These are phyloP conservation scores for Trichosanthes cucumerina DNA, from an alignment of 306 rosid species.

Conservation along the genomic window DNA sequence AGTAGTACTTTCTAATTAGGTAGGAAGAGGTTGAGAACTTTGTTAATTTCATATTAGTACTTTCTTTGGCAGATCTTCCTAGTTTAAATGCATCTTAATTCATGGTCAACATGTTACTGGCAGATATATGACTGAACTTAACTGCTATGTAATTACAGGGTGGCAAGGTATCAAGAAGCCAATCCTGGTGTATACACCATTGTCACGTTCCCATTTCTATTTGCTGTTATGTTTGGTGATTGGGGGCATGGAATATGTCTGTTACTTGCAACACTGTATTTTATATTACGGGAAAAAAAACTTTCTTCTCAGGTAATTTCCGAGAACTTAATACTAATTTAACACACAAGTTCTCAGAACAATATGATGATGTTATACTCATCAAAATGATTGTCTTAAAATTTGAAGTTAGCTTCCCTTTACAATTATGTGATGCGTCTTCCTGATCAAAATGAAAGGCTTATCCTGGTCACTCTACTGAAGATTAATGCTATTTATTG, in stretches of 20 bases:
- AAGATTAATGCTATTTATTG: background rate
- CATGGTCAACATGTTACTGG: background rate
- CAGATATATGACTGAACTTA: slow-evolving; percentile 3
- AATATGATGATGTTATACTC: background rate
- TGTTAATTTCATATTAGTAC: background rate
- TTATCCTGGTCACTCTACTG: background rate
- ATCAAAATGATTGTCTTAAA: background rate
- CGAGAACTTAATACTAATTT: slow-evolving; percentile 8
- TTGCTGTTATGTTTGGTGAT: slow-evolving; percentile 99
- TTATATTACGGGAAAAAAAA: slow-evolving; percentile 64
- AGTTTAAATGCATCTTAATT: background rate
- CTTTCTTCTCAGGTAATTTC: slow-evolving; percentile 70
- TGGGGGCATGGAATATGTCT: slow-evolving; percentile 99
- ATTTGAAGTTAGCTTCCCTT: background rate
- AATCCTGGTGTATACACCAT: slow-evolving; percentile 87
- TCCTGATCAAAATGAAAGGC: too few species aligned
- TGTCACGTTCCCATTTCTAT: slow-evolving; percentile 89
- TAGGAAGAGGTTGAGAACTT: background rate
- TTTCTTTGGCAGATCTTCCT: background rate
- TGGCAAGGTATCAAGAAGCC: slow-evolving; percentile 96
- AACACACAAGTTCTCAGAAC: background rate
- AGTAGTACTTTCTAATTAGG: background rate
- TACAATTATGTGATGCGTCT: background rate
- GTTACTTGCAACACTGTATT: slow-evolving; percentile 62
- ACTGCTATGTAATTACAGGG: slow-evolving; percentile 47